Evolutionary conservation across 768 basidiomycete genomes (phyloP).

Genomic region (Sporobolomyces phaffii): DNA sequence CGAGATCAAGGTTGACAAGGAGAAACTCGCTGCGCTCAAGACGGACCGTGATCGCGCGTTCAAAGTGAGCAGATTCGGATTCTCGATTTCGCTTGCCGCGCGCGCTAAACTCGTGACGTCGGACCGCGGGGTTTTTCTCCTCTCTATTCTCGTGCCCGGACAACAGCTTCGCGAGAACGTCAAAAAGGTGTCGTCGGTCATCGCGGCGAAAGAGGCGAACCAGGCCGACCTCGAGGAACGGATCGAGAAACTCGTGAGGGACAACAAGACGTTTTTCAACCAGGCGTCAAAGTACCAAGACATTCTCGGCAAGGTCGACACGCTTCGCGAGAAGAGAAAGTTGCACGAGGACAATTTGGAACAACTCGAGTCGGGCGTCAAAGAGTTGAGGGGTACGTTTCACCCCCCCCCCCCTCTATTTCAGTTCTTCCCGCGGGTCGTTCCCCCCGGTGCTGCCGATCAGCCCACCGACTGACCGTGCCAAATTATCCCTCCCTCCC

Average conservation of each 20-base stretch:
- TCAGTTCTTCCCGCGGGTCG: too few species aligned
- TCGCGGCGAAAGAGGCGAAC: constrained; percentile 67
- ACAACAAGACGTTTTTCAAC: constrained; percentile 61
- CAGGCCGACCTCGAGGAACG: constrained; percentile 96
- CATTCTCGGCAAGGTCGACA: constrained; percentile 65
- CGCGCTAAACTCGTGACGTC: too few species aligned
- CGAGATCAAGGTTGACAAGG: constrained; percentile 82
- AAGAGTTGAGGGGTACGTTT: constrained; percentile 60
- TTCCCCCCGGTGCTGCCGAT: too few species aligned
- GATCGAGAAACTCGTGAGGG: constrained; percentile 65
- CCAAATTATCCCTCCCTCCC: too few species aligned
- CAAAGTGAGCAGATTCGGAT: constrained; percentile 54
- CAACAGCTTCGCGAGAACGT: constrained; percentile 45
- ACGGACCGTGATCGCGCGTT: constrained; percentile 76
- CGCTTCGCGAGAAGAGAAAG: constrained; percentile 59
- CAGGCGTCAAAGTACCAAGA: constrained; percentile 78
- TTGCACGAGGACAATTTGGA: constrained; percentile 59
- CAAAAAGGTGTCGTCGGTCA: constrained; percentile 71
- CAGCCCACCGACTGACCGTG: too few species aligned
- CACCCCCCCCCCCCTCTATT: too few species aligned
- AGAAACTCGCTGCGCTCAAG: constrained; percentile 66
- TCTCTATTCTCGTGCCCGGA: not conserved
- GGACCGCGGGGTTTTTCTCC: too few species aligned
- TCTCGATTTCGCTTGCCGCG: too few species aligned
- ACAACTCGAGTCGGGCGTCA: constrained; percentile 34